Base-by-base conservation (phyloP, 192 early-diverging fungal genomes). In the Backusella sp. region DNA sequence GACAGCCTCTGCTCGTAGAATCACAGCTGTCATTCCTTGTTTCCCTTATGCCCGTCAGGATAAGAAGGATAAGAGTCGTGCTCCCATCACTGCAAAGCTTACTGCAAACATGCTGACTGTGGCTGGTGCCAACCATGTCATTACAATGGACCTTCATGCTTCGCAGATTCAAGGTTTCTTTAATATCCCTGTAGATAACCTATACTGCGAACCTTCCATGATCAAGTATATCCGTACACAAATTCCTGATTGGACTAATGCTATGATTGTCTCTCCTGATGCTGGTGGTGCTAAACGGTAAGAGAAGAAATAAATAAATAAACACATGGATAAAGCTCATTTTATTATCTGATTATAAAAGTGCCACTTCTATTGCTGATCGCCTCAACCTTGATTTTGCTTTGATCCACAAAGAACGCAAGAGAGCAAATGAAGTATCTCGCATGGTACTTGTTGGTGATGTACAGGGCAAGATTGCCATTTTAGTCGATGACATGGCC, bases 51-150 rank as follows among this genome's bases (percentile, higher is more conserved):
- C 92, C 34, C 96, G 96, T 86, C 98, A 99, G 84, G 92, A 90
- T 84, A 99, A 99, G 88, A 98, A 98, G 91, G 96, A 99, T 86
- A 99, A 98, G 90, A 90, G 91, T 46, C 93, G 98, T 84, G 95
- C 93, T 9, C 92, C 97, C 39, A 98, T 99, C 75, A 94, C 97
- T 35, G 96, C 96, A 72, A 99, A 99, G 83, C 83, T 99, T 68
- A 90, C 97, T 52, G 96, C 97, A 44, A 97, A 93, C 83, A 97
- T 98, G 92, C 87, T 99, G 49, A 91, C 89, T 0, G 95, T 96
- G 56, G 90, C 96, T 12, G 98, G 98, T 26, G 97, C 95, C 2
- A 95, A 99, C 85, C 98, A 99, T 87, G 89, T 99, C 46, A 98
- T 99, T 82, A 99, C 98, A 11, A 94, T 99, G 93, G 98, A 99